Evolutionary conservation across 768 basidiomycete species (phyloP), one percentile per base, ranked within the genome.

Genomic region (Collybiopsis confluens): DNA sequence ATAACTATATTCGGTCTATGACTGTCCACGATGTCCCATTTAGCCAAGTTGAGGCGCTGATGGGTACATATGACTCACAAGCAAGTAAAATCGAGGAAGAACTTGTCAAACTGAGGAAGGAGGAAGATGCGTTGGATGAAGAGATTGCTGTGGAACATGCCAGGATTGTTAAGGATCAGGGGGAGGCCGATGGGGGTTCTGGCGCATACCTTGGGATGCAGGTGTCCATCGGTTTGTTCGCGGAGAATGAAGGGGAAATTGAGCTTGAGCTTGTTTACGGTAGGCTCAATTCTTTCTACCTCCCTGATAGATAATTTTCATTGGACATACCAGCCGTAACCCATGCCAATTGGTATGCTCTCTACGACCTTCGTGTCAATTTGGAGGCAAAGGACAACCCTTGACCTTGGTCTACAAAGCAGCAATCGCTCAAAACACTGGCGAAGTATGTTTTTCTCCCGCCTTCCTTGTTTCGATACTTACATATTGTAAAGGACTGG

Each of bases 341-440:
- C 3, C 60, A 55, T 16, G 73, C 73, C 1, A 68, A 59, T 15
- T 77, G 77, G 74, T 60, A 52, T 23, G 71, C 73, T 0, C 60
- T 59, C 3, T 77, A 76, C 44, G 75, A 77, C 51, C 69, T 77
- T 11, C 69, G 73, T 6, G 74, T 74, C 3, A 64, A 74, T 54
- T 70, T 74, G 69, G 62, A 73, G 15, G 58, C 63, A 2, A 68
- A 72, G 51, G 70, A 73, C n/a, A 66, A 64, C 13, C 71, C 73
- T 1, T 61, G 76, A 0, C 65, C 58, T 50, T 77, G 21, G 65
- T 68, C 4, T 77, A 77, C 61, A 76, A 75, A 56, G 75, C 69
- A 0, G 61, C 62, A 2, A 72, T 77, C 45, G 65, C 60, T 0
- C 77, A 77, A 52, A 66, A 57, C 41, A 77, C 75, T 7, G 75